Conservation (phyloP, 805 yeast species). For the Ogataea methanolica region DNA sequence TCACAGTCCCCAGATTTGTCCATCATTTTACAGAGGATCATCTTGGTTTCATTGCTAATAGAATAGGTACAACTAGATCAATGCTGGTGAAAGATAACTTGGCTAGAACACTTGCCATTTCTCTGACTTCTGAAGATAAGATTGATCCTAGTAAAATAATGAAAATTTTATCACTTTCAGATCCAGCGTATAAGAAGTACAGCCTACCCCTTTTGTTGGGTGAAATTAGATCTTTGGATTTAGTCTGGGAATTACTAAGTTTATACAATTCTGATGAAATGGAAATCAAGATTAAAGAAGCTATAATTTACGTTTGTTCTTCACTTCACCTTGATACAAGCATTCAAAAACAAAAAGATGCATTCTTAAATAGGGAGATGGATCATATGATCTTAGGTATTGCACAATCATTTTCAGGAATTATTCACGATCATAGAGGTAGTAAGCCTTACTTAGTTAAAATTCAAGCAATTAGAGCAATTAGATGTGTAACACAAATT, state of each 20-base stretch:
- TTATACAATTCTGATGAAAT: conserved; percentile 30
- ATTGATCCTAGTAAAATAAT: conserved; percentile 48
- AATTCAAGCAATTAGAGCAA: conserved; percentile 65
- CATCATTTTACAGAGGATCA: conserved; percentile 61
- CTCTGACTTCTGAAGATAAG: conserved; percentile 46
- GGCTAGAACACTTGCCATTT: conserved; percentile 52
- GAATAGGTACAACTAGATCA: conserved; percentile 39
- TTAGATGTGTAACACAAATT: conserved; percentile 58
- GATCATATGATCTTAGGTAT: conserved; percentile 66
- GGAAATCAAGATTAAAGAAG: conserved; percentile 33
- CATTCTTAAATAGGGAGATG: conserved; percentile 36
- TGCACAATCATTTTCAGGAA: conserved; percentile 74
- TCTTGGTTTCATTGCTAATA: conserved; percentile 57
- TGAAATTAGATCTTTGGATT: conserved; percentile 20
- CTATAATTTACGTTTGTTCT: conserved; percentile 32
- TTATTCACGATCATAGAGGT: conserved; percentile 70
- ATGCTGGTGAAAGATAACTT: conserved; percentile 46
- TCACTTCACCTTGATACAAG: conserved; percentile 14
- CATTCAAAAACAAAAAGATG: conserved; percentile 28
- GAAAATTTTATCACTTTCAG: conserved; percentile 47
- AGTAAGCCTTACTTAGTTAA: conserved; percentile 69
- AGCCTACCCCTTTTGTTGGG: conserved; percentile 29
- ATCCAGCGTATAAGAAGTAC: conserved; percentile 39
- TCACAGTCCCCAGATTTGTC: conserved; percentile 72
- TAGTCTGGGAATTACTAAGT: conserved; percentile 43